A percentile compares a stretch with the other conserved stretches of the same genome.
Conservation (phyloP, 306 rosid species). For the Quercus gilva region DNA sequence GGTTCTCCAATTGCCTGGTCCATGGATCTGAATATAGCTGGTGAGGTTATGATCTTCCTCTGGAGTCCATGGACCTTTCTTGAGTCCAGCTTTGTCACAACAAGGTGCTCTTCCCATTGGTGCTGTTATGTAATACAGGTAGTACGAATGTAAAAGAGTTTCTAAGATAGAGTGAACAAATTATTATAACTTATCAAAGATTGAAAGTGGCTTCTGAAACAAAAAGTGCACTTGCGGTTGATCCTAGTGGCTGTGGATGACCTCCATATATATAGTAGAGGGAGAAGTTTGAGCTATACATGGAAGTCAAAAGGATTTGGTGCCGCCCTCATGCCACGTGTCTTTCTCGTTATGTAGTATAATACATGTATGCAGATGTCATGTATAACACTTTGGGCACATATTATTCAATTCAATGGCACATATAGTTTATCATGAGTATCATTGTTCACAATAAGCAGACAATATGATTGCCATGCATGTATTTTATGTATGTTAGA, state of each 20-base stretch:
- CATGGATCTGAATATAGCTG: conserved; percentile 56
- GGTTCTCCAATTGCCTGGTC: conserved; percentile 81
- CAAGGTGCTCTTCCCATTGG: conserved; percentile 97
- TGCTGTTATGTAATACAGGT: neutral
- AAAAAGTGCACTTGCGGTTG: conserved; percentile 25
- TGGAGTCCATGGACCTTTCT: conserved; percentile 95
- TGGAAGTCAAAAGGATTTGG: conserved; percentile 82
- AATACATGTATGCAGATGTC: neutral
- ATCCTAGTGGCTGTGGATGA: conserved; percentile 20
- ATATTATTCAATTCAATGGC: neutral
- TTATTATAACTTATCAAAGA: conserved; percentile 1
- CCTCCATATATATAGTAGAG: conserved; percentile 34
- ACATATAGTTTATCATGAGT: neutral
- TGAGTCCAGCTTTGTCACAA: conserved; percentile 79
- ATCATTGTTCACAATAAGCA: neutral
- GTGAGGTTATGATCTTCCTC: conserved; percentile 78
- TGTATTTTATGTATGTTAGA: neutral
- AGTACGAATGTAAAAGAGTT: neutral
- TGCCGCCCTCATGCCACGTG: conserved; percentile 72
- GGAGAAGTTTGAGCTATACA: conserved; percentile 20
- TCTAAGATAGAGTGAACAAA: neutral
- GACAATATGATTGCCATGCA: neutral
- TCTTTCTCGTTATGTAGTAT: conserved; percentile 8
- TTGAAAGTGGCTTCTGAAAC: conserved; percentile 11
- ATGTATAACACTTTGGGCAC: neutral